These are phyloP conservation scores for Saposhnikovia divaricata DNA, from an alignment of 129 eudicot genomes.

Conservation along the genomic window DNA sequence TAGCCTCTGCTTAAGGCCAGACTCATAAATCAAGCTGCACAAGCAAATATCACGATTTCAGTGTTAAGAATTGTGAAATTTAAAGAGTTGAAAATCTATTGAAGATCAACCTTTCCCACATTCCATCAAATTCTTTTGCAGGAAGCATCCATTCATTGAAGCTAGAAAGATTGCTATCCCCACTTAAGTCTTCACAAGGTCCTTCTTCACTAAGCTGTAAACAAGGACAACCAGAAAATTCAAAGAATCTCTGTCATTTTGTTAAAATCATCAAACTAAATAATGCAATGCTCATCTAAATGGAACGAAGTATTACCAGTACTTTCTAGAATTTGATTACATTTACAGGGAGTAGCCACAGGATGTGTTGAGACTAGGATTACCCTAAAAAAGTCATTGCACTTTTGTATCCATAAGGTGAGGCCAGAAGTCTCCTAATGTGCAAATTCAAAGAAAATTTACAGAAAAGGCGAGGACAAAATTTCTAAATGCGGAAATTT, in stretches of 20 bases:
- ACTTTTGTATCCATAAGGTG: constrained; percentile 9
- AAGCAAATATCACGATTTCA: constrained; percentile 13
- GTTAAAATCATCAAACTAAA: neutral
- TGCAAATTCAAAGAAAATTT: neutral
- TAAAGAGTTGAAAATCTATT: neutral
- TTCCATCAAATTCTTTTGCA: constrained; percentile 98
- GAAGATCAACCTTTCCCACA: constrained; percentile 88
- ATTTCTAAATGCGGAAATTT: neutral
- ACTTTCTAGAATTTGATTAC: constrained; percentile 1
- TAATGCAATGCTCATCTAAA: neutral
- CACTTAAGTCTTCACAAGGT: constrained; percentile 84
- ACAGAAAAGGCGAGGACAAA: neutral
- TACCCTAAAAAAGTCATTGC: neutral
- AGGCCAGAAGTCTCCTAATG: neutral
- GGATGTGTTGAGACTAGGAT: constrained; percentile 2
- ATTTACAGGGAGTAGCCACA: constrained; percentile 15
- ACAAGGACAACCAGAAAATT: constrained; percentile 15
- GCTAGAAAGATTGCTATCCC: constrained; percentile 83
- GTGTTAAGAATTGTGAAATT: neutral
- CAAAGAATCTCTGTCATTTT: constrained; percentile 3
- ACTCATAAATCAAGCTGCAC: constrained; percentile 81
- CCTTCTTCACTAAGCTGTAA: constrained; percentile 94
- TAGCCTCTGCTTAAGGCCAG: constrained; percentile 90
- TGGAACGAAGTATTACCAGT: neutral
- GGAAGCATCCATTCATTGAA: constrained; percentile 97